Conservation (phyloP, 2,329 filamentous ascomycete species). For the Talaromyces sp. region DNA sequence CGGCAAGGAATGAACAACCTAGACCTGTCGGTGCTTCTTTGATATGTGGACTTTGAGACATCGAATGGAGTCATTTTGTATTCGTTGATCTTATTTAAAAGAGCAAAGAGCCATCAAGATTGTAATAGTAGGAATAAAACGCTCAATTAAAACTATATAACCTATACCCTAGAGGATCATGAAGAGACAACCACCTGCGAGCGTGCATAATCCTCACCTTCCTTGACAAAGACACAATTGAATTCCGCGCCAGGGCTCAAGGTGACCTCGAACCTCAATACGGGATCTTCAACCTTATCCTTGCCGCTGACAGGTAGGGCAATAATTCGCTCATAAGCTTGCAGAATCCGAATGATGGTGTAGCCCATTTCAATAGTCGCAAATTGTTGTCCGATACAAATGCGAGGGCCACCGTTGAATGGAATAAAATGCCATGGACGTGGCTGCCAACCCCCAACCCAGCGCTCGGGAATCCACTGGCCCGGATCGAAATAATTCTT, state of each 20-base stretch:
- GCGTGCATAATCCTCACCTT: slow-evolving; percentile 21
- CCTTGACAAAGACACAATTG: slow-evolving; percentile 43
- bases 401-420: slow-evolving; percentile 57
- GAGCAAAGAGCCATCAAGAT: too few relatives aligned
- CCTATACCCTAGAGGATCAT: neutral
- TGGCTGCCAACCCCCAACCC: slow-evolving; percentile 54
- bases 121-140: neutral
- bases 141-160: neutral
- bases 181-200: neutral
- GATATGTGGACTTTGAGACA: slow-evolving; percentile 6
- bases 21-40: slow-evolving; percentile 16
- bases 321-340: slow-evolving; percentile 43
- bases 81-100: neutral
- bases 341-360: slow-evolving; percentile 47
- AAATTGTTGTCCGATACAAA: slow-evolving; percentile 63
- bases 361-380: slow-evolving; percentile 62
- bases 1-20: slow-evolving; percentile 20
- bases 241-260: slow-evolving; percentile 41
- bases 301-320: slow-evolving; percentile 35
- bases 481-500: slow-evolving; percentile 44
- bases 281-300: slow-evolving; percentile 39
- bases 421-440: slow-evolving; percentile 59
- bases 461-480: slow-evolving; percentile 55
- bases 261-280: slow-evolving; percentile 42
- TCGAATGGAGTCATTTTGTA: too few relatives aligned